phyloP scores from a whole-genome alignment of 305 asterid genomes.

The Fraxinus angustifolia region DNA sequence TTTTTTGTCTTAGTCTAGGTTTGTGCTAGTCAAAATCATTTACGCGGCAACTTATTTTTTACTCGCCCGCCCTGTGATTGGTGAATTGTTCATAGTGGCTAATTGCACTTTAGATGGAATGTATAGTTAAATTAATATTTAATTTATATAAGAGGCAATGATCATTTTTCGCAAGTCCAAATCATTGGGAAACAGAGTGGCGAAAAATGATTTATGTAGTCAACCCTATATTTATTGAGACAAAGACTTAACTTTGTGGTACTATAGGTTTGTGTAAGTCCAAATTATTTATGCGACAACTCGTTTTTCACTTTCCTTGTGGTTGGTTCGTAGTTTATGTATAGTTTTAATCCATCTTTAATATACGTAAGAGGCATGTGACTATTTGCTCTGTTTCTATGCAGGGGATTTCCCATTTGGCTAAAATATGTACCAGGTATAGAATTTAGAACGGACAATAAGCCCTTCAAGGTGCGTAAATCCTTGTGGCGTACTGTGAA shows the following conservation, averaged over 20 bases:
- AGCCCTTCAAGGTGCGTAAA: slow-evolving; percentile 62
- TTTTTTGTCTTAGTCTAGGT: background rate
- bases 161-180: background rate
- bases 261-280: background rate
- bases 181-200: background rate
- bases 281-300: background rate
- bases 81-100: background rate
- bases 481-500: background rate
- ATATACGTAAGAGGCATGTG: background rate
- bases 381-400: slow-evolving; percentile 27
- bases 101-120: background rate
- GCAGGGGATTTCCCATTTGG: slow-evolving; percentile 95
- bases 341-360: background rate
- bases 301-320: background rate
- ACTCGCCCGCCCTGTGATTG: background rate
- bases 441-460: slow-evolving; percentile 69
- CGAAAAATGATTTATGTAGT: background rate
- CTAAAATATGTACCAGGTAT: slow-evolving; percentile 70
- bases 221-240: background rate
- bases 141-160: background rate
- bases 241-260: background rate
- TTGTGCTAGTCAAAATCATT: background rate
- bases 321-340: background rate
- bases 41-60: background rate
- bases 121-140: background rate